Evolutionary conservation across 345 rosid species (phyloP).

Genomic region (Kandelia obovata): DNA sequence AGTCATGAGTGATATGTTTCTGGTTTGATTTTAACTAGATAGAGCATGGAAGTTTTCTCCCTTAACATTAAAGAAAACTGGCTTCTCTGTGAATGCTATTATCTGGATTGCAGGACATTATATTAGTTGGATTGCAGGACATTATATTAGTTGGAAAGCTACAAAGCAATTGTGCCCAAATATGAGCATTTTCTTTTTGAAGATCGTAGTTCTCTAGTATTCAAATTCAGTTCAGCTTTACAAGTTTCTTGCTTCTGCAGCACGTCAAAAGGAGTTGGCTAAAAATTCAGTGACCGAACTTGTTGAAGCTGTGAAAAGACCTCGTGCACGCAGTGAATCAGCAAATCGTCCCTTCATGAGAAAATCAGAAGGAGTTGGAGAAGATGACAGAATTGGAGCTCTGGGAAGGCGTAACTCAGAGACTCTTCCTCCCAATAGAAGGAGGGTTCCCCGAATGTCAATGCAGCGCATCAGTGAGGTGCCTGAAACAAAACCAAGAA

Average conservation of each 20-base stretch:
- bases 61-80: no score
- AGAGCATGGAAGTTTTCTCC: no score
- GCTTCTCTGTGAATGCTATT: no score
- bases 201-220: no score
- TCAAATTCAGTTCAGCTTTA: background rate
- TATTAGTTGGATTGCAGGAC: background rate
- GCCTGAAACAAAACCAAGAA: slow-evolving; percentile 62
- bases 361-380: slow-evolving; percentile 51
- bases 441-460: slow-evolving; percentile 42
- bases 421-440: slow-evolving; percentile 42
- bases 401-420: slow-evolving; percentile 55
- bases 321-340: slow-evolving; percentile 82
- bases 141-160: background rate
- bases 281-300: slow-evolving; percentile 72
- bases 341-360: slow-evolving; percentile 42
- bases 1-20: no score
- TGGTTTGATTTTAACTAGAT: background rate
- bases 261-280: slow-evolving; percentile 81
- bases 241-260: slow-evolving; percentile 33
- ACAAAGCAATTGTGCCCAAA: no score
- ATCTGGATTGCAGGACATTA: background rate
- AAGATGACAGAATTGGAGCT: slow-evolving; percentile 30
- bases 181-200: no score
- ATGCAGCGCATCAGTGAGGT: slow-evolving; percentile 75
- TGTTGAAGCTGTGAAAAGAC: slow-evolving; percentile 77